Evolutionary conservation across 1,284 basidiomycete genomes (phyloP).

Genomic region (Anthracocystis panici-leucophaei): DNA sequence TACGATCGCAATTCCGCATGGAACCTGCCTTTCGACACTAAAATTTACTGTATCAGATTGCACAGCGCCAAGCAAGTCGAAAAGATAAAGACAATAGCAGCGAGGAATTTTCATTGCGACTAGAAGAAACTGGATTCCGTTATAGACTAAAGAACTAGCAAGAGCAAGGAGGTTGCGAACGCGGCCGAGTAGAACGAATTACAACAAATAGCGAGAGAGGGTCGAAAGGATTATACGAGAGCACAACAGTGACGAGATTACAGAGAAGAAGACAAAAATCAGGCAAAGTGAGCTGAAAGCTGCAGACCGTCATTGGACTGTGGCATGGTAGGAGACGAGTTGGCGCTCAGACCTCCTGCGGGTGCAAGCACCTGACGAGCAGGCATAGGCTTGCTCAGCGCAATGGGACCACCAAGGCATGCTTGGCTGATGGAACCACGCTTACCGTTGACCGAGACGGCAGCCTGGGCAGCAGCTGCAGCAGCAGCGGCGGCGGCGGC

Average conservation of each 20-base stretch:
- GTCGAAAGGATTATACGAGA: background rate
- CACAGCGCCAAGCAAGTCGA: too few species aligned
- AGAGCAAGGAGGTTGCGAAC: too few species aligned
- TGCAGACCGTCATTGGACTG: slow-evolving; percentile 10
- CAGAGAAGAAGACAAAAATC: background rate
- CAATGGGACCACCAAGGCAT: slow-evolving; percentile 48
- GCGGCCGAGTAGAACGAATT: background rate
- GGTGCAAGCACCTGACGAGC: slow-evolving; percentile 36
- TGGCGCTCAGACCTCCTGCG: slow-evolving; percentile 36
- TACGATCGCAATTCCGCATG: too few species aligned
- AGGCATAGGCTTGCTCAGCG: slow-evolving; percentile 40
- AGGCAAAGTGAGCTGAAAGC: slow-evolving; percentile 23
- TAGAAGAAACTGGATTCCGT: too few species aligned
- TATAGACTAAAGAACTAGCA: too few species aligned
- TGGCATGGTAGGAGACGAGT: slow-evolving; percentile 34
- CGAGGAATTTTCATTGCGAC: too few species aligned
- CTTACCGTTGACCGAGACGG: slow-evolving; percentile 35
- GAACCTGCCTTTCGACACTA: too few species aligned
- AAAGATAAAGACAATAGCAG: too few species aligned
- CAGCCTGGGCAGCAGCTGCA: slow-evolving; percentile 49
- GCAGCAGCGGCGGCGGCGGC: slow-evolving; percentile 57
- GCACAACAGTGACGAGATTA: slow-evolving; percentile 6
- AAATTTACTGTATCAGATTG: too few species aligned
- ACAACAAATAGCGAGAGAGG: background rate
- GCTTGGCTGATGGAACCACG: slow-evolving; percentile 33